Percentiles rank a stretch among this genome's conserved stretches.
phyloP scores from a whole-genome alignment of 176 grass and related monocot species.

The Dactylis glomerata region DNA sequence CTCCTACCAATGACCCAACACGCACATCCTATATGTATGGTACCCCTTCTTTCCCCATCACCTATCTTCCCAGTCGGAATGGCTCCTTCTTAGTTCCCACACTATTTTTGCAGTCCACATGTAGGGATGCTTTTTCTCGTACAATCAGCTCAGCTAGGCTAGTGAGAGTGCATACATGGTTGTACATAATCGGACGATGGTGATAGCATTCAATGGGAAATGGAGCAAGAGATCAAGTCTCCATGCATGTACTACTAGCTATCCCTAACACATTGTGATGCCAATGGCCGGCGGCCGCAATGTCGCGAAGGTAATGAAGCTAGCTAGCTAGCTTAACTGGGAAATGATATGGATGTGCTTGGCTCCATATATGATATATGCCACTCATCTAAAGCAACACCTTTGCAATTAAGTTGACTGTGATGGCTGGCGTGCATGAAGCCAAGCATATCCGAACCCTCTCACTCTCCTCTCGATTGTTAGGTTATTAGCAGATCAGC shows the following conservation, averaged over 20 bases:
- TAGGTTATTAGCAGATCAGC: not conserved
- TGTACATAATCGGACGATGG: too few relatives aligned
- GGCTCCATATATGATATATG: slow-evolving; percentile 76
- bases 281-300: not conserved
- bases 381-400: slow-evolving; percentile 54
- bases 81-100: too few relatives aligned
- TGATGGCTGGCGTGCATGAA: slow-evolving; percentile 57
- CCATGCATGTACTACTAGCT: not conserved
- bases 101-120: too few relatives aligned
- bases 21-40: slow-evolving; percentile 12
- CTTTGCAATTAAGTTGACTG: slow-evolving; percentile 29
- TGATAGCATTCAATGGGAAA: not conserved
- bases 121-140: too few relatives aligned
- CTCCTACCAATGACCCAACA: not conserved
- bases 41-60: too few relatives aligned
- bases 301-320: slow-evolving; percentile 15
- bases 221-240: not conserved
- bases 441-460: slow-evolving; percentile 46
- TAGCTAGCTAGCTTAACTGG: not conserved
- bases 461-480: not conserved
- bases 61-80: too few relatives aligned
- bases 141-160: too few relatives aligned
- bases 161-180: too few relatives aligned
- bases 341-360: slow-evolving; percentile 40
- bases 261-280: not conserved